Conservation (phyloP, 1,139 yeast species). For the Geotrichum fermentans region DNA sequence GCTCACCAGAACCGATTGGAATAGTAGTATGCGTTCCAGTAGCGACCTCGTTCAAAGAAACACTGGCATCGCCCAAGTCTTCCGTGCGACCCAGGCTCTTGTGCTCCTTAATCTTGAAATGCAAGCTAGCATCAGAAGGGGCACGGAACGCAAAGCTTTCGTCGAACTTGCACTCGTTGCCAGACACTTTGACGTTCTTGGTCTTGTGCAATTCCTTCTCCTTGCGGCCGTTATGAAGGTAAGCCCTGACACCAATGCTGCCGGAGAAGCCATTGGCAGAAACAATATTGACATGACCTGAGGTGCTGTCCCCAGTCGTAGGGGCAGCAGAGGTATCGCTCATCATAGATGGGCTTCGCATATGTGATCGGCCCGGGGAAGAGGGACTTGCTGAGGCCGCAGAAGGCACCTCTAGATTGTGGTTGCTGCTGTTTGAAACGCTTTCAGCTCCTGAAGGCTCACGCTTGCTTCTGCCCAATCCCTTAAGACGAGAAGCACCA, state of each 20-base stretch:
- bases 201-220: constrained; percentile 63
- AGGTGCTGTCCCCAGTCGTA: constrained; percentile 21
- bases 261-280: constrained; percentile 32
- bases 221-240: constrained; percentile 27
- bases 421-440: background rate
- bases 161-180: constrained; percentile 51
- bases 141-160: constrained; percentile 69
- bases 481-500: constrained; percentile 16
- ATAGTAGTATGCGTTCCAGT: constrained; percentile 30
- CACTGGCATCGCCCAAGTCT: constrained; percentile 53
- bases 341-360: constrained; percentile 22
- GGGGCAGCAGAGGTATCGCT: constrained; percentile 22
- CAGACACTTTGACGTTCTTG: constrained; percentile 50
- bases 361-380: background rate
- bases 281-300: constrained; percentile 31
- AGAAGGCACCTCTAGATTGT: constrained; percentile 1
- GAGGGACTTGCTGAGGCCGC: constrained; percentile 1
- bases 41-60: constrained; percentile 29
- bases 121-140: constrained; percentile 52
- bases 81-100: constrained; percentile 71
- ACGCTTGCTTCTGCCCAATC: constrained; percentile 13
- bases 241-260: constrained; percentile 34
- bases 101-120: constrained; percentile 58
- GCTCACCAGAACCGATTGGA: constrained; percentile 29
- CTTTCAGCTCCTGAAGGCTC: constrained; percentile 1